phyloP scores from a whole-genome alignment of 2,329 filamentous ascomycete genomes.

The Venturia aucupariae region DNA sequence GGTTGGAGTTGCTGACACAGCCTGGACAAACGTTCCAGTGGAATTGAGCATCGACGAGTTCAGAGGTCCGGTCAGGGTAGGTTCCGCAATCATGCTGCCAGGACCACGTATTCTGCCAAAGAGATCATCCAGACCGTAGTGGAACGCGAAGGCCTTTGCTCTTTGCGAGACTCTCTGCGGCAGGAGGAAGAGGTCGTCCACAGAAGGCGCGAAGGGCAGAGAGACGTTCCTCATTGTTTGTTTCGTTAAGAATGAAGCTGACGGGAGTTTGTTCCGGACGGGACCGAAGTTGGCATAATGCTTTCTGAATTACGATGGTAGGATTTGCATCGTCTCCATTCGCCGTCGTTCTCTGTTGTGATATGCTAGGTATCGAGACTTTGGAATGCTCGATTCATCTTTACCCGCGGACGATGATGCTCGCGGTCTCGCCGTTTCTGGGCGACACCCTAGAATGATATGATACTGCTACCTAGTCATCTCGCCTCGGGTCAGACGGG shows the following conservation, averaged over 20 bases:
- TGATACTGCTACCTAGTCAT: too few species aligned
- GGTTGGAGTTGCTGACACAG: background rate
- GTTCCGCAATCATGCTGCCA: slow-evolving; percentile 50
- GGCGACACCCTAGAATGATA: too few species aligned
- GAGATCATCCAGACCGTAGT: slow-evolving; percentile 50
- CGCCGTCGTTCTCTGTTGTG: too few species aligned
- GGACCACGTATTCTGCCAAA: slow-evolving; percentile 43
- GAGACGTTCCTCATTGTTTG: slow-evolving; percentile 13
- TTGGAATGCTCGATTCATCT: too few species aligned
- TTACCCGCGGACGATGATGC: too few species aligned
- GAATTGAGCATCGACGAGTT: slow-evolving; percentile 31
- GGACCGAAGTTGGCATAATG: background rate
- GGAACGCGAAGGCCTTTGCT: slow-evolving; percentile 50
- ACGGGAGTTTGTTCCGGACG: background rate
- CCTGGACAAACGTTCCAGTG: slow-evolving; percentile 18
- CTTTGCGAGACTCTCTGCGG: slow-evolving; percentile 62
- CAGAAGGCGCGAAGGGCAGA: slow-evolving; percentile 42
- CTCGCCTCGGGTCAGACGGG: too few species aligned
- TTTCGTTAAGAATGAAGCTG: too few species aligned
- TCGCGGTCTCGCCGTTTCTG: too few species aligned
- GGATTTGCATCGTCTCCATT: too few species aligned
- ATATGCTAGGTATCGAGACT: too few species aligned
- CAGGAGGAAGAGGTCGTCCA: slow-evolving; percentile 60
- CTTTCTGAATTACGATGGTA: too few species aligned
- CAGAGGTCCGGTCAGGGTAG: slow-evolving; percentile 30